Base-by-base conservation (phyloP, 768 basidiomycete genomes). In the Termitomyces sp. region DNA sequence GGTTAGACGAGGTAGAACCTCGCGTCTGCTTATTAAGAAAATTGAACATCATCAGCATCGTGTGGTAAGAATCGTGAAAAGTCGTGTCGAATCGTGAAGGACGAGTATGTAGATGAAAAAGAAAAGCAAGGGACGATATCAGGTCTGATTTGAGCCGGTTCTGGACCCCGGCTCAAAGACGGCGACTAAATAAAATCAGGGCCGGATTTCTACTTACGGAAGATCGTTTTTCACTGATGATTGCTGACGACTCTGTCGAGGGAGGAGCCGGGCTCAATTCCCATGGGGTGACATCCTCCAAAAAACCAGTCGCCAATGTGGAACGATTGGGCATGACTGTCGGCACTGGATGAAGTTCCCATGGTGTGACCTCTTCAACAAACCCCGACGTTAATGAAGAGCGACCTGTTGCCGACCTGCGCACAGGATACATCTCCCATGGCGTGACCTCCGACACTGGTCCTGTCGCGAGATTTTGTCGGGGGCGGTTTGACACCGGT, bases 271-370 rank as follows among this genome's bases (percentile, higher is more conserved):
- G 71, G 42, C 56, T 62, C 46, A 74, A 62, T 57, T 74, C 74
- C 74, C 73, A 73, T 58, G 69, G 69, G 45, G 68, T 69, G 30
- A 71, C 68, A 27, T 68, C 69, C 47, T 69, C 68, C 16, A 71
- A 48, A 26, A 64, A 65, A 36, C 69, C 69, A 14, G 67, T 71
- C 37, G 62, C 61, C 48, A 67, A 63, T 30, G 67, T 65, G 22
- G 67, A 67, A 46, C 66, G 65, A 16, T 51, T 34, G 8, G 65
- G 64, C 36, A 64, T 49, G 12, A 60, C 40, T 36, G 60, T 53
- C 18, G 71, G 69, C 34, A 64, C 66, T n/a, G 68, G 67, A 53
- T 69, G 63, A 24, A 72, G 49, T 61, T 71, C 70, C 70, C 70
- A 71, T 53, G 71, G 71, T 34, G 65, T 71, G 18, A 72, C 69